Percentiles rank a stretch among this genome's conserved stretches.
phyloP scores from a whole-genome alignment of 441 rosid genomes.

The Populus hybrid region DNA sequence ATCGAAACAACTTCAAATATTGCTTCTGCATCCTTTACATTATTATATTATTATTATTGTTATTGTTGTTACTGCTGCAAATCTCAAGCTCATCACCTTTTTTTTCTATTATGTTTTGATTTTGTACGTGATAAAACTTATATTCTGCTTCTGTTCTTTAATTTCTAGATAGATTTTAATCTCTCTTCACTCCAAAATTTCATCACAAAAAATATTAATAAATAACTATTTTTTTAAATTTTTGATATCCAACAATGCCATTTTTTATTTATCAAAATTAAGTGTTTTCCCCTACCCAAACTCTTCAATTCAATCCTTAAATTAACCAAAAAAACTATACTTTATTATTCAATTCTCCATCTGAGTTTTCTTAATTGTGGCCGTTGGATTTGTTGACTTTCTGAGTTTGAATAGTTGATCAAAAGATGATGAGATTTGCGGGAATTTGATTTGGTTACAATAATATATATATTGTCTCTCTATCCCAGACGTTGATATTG shows the following conservation, averaged over 20 bases:
- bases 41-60: too few relatives aligned
- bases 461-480: too few relatives aligned
- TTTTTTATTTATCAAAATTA: slow-evolving; percentile 15
- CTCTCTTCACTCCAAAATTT: background rate
- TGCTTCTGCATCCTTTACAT: too few relatives aligned
- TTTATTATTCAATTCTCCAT: slow-evolving; percentile 11
- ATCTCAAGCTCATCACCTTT: too few relatives aligned
- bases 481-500: too few relatives aligned
- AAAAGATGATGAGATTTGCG: slow-evolving; percentile 24
- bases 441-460: slow-evolving; percentile 13
- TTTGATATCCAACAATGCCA: slow-evolving; percentile 26
- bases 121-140: background rate
- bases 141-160: background rate
- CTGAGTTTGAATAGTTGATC: slow-evolving; percentile 36
- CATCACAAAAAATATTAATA: too few relatives aligned
- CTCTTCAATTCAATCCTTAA: slow-evolving; percentile 1
- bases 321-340: slow-evolving; percentile 11
- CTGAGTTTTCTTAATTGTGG: background rate
- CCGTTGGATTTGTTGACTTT: slow-evolving; percentile 33
- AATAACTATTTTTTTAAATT: background rate
- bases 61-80: too few relatives aligned
- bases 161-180: slow-evolving; percentile 10
- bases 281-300: background rate
- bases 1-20: too few relatives aligned
- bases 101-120: background rate